A percentile compares a stretch with the other conserved stretches of the same genome.
phyloP scores from a whole-genome alignment of 2,329 filamentous ascomycete genomes.

The Cercospora zeae-maydis region DNA sequence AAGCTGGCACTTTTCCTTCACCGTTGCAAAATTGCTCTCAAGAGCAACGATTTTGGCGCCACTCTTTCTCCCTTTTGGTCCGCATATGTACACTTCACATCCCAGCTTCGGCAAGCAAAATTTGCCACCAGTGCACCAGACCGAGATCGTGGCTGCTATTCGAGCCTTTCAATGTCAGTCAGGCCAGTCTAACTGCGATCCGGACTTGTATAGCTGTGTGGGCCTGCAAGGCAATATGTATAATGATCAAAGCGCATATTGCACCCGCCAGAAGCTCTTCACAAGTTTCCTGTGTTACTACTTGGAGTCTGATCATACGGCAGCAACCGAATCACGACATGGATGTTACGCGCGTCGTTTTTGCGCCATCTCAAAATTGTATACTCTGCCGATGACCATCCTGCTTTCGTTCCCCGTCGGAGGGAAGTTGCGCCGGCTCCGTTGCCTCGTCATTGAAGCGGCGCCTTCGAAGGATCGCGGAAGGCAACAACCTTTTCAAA shows the following conservation, averaged over 20 bases:
- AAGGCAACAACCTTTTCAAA: constrained; percentile 4
- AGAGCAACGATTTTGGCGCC: not conserved
- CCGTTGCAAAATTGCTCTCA: not conserved
- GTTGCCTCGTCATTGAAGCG: constrained; percentile 1
- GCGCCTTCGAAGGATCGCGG: not conserved
- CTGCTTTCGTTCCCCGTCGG: not conserved
- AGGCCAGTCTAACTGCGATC: not conserved
- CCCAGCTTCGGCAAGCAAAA: not conserved
- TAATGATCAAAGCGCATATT: not conserved
- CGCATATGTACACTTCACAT: not conserved
- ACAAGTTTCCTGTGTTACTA: not conserved
- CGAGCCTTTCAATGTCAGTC: not conserved
- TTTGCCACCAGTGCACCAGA: not conserved
- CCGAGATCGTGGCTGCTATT: not conserved
- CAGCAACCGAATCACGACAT: too few relatives aligned
- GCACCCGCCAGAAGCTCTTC: not conserved
- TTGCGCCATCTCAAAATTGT: not conserved
- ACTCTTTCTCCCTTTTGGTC: not conserved
- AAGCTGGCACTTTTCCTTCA: not conserved
- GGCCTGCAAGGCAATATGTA: not conserved
- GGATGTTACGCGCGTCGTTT: too few relatives aligned
- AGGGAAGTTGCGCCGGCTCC: not conserved
- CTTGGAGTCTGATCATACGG: too few relatives aligned
- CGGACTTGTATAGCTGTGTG: not conserved
- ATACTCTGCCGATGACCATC: not conserved